Conservation (phyloP, 2,329 filamentous ascomycete genomes). For the Pezicula neosporulosa region DNA sequence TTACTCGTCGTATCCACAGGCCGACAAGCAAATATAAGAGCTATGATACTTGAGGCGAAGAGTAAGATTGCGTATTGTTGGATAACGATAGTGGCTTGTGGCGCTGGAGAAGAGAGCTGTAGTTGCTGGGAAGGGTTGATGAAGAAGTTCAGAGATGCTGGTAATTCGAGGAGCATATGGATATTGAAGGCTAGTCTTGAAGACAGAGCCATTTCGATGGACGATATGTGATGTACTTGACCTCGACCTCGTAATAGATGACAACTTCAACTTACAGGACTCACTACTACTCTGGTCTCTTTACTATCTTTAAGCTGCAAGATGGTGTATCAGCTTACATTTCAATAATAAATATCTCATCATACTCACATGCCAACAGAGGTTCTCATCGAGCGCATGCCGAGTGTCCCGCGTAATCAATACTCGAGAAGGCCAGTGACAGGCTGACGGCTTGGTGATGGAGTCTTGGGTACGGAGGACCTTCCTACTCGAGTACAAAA, state of each 20-base stretch:
- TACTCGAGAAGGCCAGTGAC: too few species aligned
- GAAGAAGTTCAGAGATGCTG: constrained; percentile 33
- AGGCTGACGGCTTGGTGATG: too few species aligned
- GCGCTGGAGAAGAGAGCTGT: constrained; percentile 24
- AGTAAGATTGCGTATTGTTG: constrained; percentile 35
- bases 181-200: constrained; percentile 21
- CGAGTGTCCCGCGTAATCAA: too few species aligned
- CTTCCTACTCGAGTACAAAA: too few species aligned
- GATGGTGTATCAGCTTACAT: too few species aligned
- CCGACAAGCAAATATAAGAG: constrained; percentile 26
- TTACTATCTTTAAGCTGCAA: too few species aligned
- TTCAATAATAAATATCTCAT: too few species aligned
- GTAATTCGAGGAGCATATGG: constrained; percentile 32
- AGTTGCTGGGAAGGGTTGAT: constrained; percentile 27
- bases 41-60: constrained; percentile 29
- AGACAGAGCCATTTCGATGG: background rate
- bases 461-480: too few species aligned
- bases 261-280: background rate
- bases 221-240: background rate
- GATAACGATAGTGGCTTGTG: constrained; percentile 31
- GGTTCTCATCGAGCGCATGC: too few species aligned
- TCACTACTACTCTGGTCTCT: too few species aligned
- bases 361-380: too few species aligned
- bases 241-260: background rate
- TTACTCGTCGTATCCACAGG: constrained; percentile 24